phyloP scores from a whole-genome alignment of 148 eudicot species.

The Spergularia marina region DNA sequence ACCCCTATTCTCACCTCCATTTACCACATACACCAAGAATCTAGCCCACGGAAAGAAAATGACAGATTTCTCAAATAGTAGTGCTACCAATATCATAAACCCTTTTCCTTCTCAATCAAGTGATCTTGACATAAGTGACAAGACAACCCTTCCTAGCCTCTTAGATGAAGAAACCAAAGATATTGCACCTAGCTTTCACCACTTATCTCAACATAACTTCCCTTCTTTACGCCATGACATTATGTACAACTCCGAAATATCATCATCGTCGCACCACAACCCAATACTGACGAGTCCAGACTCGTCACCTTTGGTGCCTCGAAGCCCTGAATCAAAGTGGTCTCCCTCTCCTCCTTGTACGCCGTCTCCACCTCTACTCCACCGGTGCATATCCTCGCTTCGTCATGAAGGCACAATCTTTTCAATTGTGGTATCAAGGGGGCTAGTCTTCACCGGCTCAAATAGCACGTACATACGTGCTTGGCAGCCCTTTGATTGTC shows the following conservation, averaged over 20 bases:
- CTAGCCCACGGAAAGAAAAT: not conserved
- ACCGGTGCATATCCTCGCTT: constrained; percentile 58
- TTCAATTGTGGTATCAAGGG: constrained; percentile 38
- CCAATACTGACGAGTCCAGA: constrained; percentile 1
- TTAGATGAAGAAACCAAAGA: constrained; percentile 13
- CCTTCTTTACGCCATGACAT: not conserved
- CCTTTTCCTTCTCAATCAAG: not conserved
- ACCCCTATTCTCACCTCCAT: not conserved
- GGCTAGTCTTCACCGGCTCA: constrained; percentile 49
- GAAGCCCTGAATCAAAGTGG: constrained; percentile 51
- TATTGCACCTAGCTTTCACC: constrained; percentile 24
- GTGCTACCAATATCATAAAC: not conserved
- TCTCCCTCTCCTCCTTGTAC: constrained; percentile 38
- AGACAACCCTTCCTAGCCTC: constrained; percentile 6
- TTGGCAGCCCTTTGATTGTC: constrained; percentile 52
- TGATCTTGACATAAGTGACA: not conserved
- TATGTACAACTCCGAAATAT: not conserved
- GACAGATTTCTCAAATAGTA: not conserved
- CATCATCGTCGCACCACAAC: not conserved
- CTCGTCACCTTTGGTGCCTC: constrained; percentile 25
- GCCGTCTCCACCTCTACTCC: constrained; percentile 39
- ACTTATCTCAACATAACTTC: constrained; percentile 1
- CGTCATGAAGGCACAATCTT: constrained; percentile 47
- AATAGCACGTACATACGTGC: constrained; percentile 47
- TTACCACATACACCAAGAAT: not conserved